Evolutionary conservation across 1,284 basidiomycete species (phyloP).

Genomic region (Anthracocystis walkeri): DNA sequence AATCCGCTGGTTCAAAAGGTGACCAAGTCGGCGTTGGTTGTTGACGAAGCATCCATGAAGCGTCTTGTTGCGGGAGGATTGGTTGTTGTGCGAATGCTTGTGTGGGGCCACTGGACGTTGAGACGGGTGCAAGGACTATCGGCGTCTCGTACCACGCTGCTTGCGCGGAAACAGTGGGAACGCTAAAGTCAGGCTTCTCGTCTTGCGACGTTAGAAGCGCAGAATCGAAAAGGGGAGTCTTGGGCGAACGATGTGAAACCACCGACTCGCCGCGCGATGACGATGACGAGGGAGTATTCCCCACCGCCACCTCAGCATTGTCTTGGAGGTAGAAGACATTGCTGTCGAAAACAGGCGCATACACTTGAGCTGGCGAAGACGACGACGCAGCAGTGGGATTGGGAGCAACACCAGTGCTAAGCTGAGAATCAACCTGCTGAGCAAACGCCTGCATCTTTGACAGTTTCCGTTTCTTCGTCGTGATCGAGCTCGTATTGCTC

Average conservation of each 20-base stretch:
- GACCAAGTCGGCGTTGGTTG: not conserved
- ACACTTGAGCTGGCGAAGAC: not conserved
- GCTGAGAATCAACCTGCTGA: constrained; percentile 17
- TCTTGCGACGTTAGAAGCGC: not conserved
- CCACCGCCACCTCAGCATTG: not conserved
- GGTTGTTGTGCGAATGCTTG: not conserved
- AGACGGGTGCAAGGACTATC: not conserved
- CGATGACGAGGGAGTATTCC: constrained; percentile 6
- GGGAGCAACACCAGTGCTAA: not conserved
- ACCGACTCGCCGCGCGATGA: constrained; percentile 20
- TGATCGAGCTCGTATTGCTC: constrained; percentile 31
- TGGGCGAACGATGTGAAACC: constrained; percentile 15
- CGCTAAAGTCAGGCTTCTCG: not conserved
- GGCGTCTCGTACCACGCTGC: constrained; percentile 3
- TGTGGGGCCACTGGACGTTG: not conserved
- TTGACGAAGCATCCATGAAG: not conserved
- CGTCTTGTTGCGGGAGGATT: not conserved
- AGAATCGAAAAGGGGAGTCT: constrained; percentile 16
- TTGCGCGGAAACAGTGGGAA: not conserved
- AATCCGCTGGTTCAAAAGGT: not conserved
- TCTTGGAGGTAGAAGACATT: constrained; percentile 2
- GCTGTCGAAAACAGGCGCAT: not conserved
- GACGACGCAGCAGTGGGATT: not conserved
- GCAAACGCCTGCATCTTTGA: constrained; percentile 30
- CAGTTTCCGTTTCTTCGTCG: constrained; percentile 27